Percentiles rank a stretch among this genome's conserved stretches.
Conservation (phyloP, 257 asterid genomes). For the Nicotiana attenuata region DNA sequence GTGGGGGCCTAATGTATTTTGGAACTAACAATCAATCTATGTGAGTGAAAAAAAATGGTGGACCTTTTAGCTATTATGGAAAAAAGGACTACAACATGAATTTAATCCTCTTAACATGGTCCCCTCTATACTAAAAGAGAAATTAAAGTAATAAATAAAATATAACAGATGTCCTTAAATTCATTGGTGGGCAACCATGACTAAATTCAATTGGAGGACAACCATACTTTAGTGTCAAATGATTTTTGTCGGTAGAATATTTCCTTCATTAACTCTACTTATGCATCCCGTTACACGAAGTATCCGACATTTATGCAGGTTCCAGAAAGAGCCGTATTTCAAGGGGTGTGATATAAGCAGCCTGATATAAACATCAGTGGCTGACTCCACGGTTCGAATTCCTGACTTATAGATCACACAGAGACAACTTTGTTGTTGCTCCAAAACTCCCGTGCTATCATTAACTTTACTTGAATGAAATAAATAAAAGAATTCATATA, state of each 20-base stretch:
- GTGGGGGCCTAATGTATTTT: background rate
- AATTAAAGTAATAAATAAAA: background rate
- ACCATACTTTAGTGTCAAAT: slow-evolving; percentile 2
- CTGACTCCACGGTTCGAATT: fast-evolving
- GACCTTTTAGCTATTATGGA: background rate
- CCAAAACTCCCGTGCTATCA: too few relatives aligned
- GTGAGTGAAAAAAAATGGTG: background rate
- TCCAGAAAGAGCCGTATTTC: too few relatives aligned
- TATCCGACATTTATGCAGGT: fast-evolving
- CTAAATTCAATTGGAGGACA: background rate
- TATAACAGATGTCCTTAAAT: background rate
- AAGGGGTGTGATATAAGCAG: too few relatives aligned
- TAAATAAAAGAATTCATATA: background rate
- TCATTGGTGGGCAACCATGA: background rate
- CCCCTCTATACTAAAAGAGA: background rate
- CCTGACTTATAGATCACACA: fast-evolving
- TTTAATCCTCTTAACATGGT: background rate
- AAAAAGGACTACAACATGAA: slow-evolving; percentile 8
- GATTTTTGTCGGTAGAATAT: slow-evolving; percentile 11
- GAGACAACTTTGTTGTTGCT: too few relatives aligned
- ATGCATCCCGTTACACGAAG: fast-evolving
- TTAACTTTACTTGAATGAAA: background rate
- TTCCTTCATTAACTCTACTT: background rate
- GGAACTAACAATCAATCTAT: background rate
- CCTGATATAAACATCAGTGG: fast-evolving